Evolutionary conservation across 1,139 yeast species (phyloP), one percentile per base, ranked within the genome.

Genomic region (Hyphopichia wangnamkhiaoensis): DNA sequence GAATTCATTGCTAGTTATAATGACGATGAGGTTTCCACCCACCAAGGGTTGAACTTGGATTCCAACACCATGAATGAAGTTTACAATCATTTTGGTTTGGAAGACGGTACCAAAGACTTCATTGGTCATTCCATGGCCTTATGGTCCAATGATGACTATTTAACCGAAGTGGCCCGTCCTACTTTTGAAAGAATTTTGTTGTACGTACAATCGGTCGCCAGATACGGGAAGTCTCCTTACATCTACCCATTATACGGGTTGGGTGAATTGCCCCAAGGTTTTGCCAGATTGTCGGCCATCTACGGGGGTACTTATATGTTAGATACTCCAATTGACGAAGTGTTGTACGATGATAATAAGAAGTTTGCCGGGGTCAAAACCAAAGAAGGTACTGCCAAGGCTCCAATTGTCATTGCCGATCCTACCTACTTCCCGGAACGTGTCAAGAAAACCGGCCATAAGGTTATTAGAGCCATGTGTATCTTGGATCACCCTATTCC

Each of bases 71-170:
- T 93, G 95, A 88, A 88, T 50, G 96, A 90, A 52, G 83, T 93
- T 25, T 93, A 86, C 64, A 78, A 79, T 58, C 84, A 93, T 62
- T 94, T 84, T 59, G 96, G 98, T 8, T 79, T 93, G 46, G 98
- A 94, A 55, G 79, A 80, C 43, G 96, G 97, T 34, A 91, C 98
- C 24, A 85, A 89, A 58, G 98, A 94, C 63, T 93, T 93, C 57
- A 87, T 94, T 52, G 99, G 98, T 32, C 98, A 93, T 63, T 94
- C 98, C 14, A 94, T 93, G 98, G 99, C 98, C 6, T 76, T 93
- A 46, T 91, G 96, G 86, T 79, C 95, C 23, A 91, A 90, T 52
- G 98, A 93, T 58, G 93, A 88, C 45, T 93, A 93, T 62, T 69
- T 93, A 57, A 78, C 74, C 48, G 83, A 88, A 63, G 96, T 96